These are phyloP conservation scores for Tolypocladium pustulatum DNA, from an alignment of 2,329 filamentous ascomycete species.

Conservation along the genomic window DNA sequence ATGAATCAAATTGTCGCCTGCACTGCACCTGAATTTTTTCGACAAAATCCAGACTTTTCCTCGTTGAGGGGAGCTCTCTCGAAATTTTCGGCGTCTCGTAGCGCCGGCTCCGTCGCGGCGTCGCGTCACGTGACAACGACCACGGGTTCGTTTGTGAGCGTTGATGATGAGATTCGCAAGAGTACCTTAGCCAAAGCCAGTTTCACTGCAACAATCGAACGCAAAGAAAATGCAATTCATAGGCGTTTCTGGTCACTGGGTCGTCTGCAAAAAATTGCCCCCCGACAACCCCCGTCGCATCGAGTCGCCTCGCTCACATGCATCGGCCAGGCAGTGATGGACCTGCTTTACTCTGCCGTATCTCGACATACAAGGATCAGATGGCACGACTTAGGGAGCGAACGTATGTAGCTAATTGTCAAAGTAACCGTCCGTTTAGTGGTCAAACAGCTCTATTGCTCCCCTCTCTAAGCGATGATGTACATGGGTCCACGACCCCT, in stretches of 20 bases:
- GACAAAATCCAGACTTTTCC: conserved; percentile 17
- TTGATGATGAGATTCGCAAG: neutral
- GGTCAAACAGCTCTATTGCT: conserved; percentile 24
- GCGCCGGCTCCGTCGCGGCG: conserved; percentile 16
- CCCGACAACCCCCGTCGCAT: neutral
- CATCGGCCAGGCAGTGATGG: neutral
- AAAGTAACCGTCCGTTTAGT: neutral
- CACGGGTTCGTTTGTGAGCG: neutral
- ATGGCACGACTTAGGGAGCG: neutral
- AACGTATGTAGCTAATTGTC: neutral
- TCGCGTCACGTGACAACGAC: conserved; percentile 3
- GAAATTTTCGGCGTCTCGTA: conserved; percentile 18
- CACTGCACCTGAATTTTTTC: conserved; percentile 20
- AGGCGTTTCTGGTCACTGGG: too few species aligned
- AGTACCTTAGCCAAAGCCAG: too few species aligned
- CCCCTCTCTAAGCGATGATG: conserved; percentile 29
- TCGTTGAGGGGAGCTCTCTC: conserved; percentile 15
- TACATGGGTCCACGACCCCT: conserved; percentile 24
- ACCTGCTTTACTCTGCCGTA: neutral
- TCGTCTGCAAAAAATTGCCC: too few species aligned
- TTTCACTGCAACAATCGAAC: neutral
- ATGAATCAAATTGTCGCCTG: conserved; percentile 6
- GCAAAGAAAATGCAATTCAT: too few species aligned
- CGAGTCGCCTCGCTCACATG: neutral
- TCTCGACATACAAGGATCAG: neutral